Percentiles rank a stretch among this genome's conserved stretches.
These are phyloP conservation scores for Moricandia moricandioides DNA, from an alignment of 345 rosid species.

Conservation along the genomic window DNA sequence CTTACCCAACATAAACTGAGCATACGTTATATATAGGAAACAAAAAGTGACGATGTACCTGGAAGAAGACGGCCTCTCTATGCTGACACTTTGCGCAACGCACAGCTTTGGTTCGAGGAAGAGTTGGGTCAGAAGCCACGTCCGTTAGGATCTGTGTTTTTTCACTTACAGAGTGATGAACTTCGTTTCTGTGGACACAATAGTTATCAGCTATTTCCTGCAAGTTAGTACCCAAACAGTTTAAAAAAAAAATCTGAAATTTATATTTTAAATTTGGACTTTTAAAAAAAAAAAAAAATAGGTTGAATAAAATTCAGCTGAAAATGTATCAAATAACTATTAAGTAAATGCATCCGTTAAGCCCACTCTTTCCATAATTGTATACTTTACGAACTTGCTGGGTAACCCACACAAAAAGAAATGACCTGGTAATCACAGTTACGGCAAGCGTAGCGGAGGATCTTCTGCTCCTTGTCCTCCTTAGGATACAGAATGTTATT, in stretches of 20 bases:
- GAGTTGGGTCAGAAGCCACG: conserved; percentile 80
- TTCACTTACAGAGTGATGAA: conserved; percentile 65
- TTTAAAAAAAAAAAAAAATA: no score
- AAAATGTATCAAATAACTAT: neutral
- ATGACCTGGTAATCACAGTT: conserved; percentile 78
- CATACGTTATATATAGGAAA: no score
- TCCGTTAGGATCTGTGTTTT: conserved; percentile 63
- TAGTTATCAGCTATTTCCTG: conserved; percentile 60
- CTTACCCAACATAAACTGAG: neutral
- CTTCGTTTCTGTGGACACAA: conserved; percentile 69
- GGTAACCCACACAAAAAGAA: neutral
- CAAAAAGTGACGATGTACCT: conserved; percentile 38
- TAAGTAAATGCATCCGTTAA: neutral
- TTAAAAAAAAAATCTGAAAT: neutral
- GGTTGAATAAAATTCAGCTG: neutral
- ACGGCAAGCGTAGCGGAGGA: conserved; percentile 75
- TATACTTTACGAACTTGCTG: neutral
- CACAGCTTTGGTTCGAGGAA: conserved; percentile 71
- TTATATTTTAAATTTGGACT: neutral
- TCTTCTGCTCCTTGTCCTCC: conserved; percentile 59
- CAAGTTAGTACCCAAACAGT: neutral
- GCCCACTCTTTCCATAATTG: neutral
- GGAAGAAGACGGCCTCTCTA: conserved; percentile 73
- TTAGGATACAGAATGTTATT: conserved; percentile 76
- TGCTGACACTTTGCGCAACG: conserved; percentile 49